Percentiles rank a stretch among this genome's conserved stretches.
phyloP scores from a whole-genome alignment of 768 basidiomycete species.

The Suillus decipiens region DNA sequence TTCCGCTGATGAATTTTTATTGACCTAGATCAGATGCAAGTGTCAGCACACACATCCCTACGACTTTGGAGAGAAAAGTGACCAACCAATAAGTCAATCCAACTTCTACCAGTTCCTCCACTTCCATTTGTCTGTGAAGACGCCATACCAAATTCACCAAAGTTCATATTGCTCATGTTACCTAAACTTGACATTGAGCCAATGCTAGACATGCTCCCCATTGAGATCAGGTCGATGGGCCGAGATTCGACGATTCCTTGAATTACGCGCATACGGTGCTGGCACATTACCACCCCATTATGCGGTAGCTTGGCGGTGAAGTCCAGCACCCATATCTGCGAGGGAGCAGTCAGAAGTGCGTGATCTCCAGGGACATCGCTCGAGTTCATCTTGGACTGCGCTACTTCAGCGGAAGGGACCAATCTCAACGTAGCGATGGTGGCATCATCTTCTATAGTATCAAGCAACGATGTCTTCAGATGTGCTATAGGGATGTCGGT shows the following conservation, averaged over 20 bases:
- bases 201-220: conserved; percentile 28
- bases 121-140: conserved; percentile 23
- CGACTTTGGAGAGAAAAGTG: background rate
- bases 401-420: conserved; percentile 26
- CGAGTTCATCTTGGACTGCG: conserved; percentile 11
- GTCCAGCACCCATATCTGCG: conserved; percentile 65
- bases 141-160: conserved; percentile 24
- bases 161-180: conserved; percentile 29
- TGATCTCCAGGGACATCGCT: conserved; percentile 25
- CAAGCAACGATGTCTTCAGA: conserved; percentile 47
- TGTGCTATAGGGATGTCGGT: conserved; percentile 56
- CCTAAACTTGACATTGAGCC: conserved; percentile 27
- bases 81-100: conserved; percentile 35
- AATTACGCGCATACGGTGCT: conserved; percentile 72
- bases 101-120: conserved; percentile 20
- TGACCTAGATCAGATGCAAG: conserved; percentile 47
- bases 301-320: conserved; percentile 58
- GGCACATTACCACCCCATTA: conserved; percentile 68
- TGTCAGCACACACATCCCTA: background rate
- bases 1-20: conserved; percentile 53
- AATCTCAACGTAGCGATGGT: conserved; percentile 58
- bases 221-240: conserved; percentile 3
- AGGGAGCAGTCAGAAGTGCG: conserved; percentile 25
- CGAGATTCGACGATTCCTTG: conserved; percentile 55
- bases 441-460: conserved; percentile 48